Evolutionary conservation across 495 filamentous ascomycete genomes (phyloP), one percentile per base, ranked within the genome.

Genomic region (Platismatia glauca): DNA sequence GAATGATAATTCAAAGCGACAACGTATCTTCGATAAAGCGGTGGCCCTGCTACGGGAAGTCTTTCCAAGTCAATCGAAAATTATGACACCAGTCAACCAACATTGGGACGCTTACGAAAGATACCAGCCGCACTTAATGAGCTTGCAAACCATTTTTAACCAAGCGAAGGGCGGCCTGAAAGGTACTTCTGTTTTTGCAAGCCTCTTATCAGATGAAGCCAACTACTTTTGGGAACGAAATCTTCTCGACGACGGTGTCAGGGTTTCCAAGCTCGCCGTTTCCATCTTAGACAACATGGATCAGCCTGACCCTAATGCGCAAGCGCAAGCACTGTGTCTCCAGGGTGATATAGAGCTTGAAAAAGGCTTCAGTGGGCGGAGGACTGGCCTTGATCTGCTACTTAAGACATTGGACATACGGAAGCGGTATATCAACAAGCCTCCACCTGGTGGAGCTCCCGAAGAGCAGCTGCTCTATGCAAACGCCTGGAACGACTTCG

Each of bases 401-500:
- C 46, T 27, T 24, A 29, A 50, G 46, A 50, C 46, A 12, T 24
- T 50, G 24, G 46, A 57, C 33, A 34, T 34, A 20, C 31, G 55
- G 55, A 57, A 57, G 8, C 18, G 35, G 4, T 57, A 24, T 18
- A 34, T 57, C 18, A 20, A 37, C 4, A 37, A 35, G 20, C 55
- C 33, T 35, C 55, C 31, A 38, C 33, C 55, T 38, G n/a, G 35
- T 34, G 55, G 55, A 4, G n/a, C 55, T 29, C 31, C n/a, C 16
- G 55, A 57, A 22, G 29, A 57, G 4, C 55, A 57, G 55, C 20
- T 57, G 9, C 55, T 57, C 18, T 57, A 35, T 12, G 31, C 31
- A 34, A 57, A 57, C 15, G 55, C 55, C 4, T 57, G 29, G 55
- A 57, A 35, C 9, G 55, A 57, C 13, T 57, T 35, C 33, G 55